These are phyloP conservation scores for Coemansia sp. DNA, from an alignment of 192 early-diverging fungal species.

Conservation along the genomic window DNA sequence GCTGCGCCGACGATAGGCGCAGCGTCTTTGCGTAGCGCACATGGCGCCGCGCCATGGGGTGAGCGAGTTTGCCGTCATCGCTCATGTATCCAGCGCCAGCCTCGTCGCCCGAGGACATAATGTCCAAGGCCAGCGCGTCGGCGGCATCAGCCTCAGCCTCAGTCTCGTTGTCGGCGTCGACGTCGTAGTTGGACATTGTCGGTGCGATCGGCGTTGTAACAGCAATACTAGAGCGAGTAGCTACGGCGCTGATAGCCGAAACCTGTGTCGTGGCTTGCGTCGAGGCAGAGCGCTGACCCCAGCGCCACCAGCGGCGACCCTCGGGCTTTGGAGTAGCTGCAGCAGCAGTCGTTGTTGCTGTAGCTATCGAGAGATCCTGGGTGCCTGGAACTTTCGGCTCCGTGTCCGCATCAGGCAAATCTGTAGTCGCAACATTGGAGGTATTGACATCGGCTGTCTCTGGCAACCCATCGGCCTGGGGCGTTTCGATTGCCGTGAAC, in stretches of 20 bases:
- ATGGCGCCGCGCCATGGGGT: conserved; percentile 12
- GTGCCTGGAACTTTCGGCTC: too few species aligned
- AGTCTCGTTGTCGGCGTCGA: not conserved
- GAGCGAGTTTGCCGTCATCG: conserved; percentile 33
- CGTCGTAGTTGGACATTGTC: not conserved
- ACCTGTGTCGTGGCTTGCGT: conserved; percentile 4
- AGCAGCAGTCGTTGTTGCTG: not conserved
- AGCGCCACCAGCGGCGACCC: conserved; percentile 46
- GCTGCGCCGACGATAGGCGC: conserved; percentile 89
- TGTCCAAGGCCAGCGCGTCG: conserved; percentile 11
- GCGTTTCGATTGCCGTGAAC: not conserved
- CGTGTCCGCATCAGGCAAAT: not conserved
- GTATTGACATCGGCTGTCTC: not conserved
- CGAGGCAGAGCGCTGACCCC: conserved; percentile 27
- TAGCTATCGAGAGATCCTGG: too few species aligned
- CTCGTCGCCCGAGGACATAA: conserved; percentile 16
- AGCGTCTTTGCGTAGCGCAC: conserved; percentile 85
- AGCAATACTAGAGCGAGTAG: not conserved
- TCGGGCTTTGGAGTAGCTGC: conserved; percentile 14
- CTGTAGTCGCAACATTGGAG: not conserved
- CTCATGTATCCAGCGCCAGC: conserved; percentile 31
- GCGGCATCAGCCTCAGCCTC: not conserved
- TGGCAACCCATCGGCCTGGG: not conserved
- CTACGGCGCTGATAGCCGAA: not conserved
- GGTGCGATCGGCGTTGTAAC: not conserved